phyloP scores from a whole-genome alignment of 495 filamentous ascomycete species.

The Glarea lozoyensis region DNA sequence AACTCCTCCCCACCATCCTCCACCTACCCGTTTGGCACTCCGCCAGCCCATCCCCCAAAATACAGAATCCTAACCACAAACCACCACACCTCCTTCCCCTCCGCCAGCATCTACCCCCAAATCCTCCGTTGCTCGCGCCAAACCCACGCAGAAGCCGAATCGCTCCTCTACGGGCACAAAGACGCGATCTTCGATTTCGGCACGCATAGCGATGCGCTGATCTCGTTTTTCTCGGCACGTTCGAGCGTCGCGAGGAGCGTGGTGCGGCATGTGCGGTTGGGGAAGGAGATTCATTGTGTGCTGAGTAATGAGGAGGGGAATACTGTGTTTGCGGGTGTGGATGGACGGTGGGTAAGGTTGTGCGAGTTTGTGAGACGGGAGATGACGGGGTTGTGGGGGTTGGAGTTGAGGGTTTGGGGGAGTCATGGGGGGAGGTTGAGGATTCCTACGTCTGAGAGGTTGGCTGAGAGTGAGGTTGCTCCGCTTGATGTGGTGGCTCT shows the following conservation, averaged over 20 bases:
- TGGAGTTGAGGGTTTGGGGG: slow-evolving; percentile 8
- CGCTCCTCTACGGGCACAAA: slow-evolving; percentile 35
- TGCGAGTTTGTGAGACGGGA: not conserved
- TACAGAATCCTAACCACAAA: slow-evolving; percentile 16
- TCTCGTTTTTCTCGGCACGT: slow-evolving; percentile 33
- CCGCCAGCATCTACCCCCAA: slow-evolving; percentile 24
- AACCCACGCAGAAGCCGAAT: slow-evolving; percentile 36
- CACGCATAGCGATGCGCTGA: slow-evolving; percentile 37
- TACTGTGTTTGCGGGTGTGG: not conserved
- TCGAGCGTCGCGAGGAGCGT: slow-evolving; percentile 1
- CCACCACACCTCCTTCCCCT: slow-evolving; percentile 1
- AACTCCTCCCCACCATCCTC: slow-evolving; percentile 6
- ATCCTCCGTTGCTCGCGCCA: slow-evolving; percentile 34
- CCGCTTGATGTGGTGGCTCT: no score
- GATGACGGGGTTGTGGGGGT: not conserved
- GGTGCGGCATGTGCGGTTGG: slow-evolving; percentile 10
- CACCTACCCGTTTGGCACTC: slow-evolving; percentile 11
- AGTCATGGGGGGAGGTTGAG: not conserved
- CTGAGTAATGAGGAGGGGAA: not conserved
- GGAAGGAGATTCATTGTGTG: slow-evolving; percentile 7
- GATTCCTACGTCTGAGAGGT: not conserved
- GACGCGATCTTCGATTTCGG: slow-evolving; percentile 42
- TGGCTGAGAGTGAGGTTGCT: no score
- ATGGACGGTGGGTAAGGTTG: slow-evolving; percentile 2
- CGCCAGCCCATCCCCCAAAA: slow-evolving; percentile 6